These are phyloP conservation scores for Cocos nucifera DNA, from an alignment of 176 grass and related monocot species.

Conservation along the genomic window DNA sequence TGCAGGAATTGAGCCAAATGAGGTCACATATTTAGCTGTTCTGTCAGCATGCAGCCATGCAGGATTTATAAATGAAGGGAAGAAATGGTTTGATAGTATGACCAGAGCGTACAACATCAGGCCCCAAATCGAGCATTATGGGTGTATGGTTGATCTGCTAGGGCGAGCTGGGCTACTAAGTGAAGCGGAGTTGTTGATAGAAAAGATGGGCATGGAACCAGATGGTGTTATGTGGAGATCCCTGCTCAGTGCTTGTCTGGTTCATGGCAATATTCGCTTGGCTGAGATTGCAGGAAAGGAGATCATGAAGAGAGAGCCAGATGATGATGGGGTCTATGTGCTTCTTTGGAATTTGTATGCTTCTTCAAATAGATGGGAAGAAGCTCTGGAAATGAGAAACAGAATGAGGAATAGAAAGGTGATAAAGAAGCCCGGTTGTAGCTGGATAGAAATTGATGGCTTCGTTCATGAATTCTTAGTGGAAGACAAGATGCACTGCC, in stretches of 20 bases:
- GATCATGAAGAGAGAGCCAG: conserved; percentile 47
- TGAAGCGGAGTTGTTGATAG: conserved; percentile 43
- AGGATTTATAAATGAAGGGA: conserved; percentile 50
- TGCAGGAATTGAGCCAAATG: conserved; percentile 34
- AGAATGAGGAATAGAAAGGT: conserved; percentile 42
- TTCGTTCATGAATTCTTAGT: conserved; percentile 54
- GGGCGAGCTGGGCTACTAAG: conserved; percentile 47
- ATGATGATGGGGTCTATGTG: conserved; percentile 54
- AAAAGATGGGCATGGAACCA: conserved; percentile 44
- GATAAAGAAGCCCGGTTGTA: conserved; percentile 50
- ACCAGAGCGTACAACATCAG: conserved; percentile 22
- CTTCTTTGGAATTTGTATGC: conserved; percentile 64
- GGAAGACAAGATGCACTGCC: conserved; percentile 39
- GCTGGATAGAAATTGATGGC: conserved; percentile 60
- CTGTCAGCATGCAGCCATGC: conserved; percentile 54
- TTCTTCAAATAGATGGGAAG: conserved; percentile 52
- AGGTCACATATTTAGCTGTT: conserved; percentile 47
- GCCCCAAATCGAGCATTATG: conserved; percentile 49
- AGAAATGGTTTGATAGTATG: conserved; percentile 36
- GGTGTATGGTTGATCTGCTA: conserved; percentile 66
- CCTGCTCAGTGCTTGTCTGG: conserved; percentile 54
- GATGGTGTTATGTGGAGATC: conserved; percentile 68
- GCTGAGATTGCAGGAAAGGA: conserved; percentile 57
- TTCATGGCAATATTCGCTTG: conserved; percentile 39
- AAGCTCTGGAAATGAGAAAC: conserved; percentile 48